phyloP scores from a whole-genome alignment of 2,329 filamentous ascomycete genomes.

The Fusarium acutatum region DNA sequence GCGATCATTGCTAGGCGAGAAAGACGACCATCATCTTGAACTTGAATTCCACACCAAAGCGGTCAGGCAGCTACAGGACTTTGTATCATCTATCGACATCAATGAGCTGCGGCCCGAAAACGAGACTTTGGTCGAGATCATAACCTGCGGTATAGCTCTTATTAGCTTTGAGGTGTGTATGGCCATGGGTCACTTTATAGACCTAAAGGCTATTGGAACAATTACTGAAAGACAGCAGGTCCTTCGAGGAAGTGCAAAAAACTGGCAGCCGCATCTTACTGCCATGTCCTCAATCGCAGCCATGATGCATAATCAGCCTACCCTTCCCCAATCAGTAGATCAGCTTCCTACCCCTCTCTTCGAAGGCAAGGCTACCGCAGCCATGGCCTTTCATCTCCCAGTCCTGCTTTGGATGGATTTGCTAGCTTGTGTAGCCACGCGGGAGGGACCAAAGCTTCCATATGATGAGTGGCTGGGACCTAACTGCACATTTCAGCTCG shows the following conservation, averaged over 20 bases:
- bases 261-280: neutral
- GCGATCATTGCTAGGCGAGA: neutral
- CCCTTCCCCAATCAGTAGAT: fast-evolving
- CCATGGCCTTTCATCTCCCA: neutral
- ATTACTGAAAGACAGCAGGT: neutral
- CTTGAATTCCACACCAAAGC: neutral
- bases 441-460: neutral
- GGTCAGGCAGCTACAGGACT: neutral
- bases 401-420: neutral
- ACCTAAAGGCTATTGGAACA: no score
- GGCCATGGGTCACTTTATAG: no score
- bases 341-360: neutral
- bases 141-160: fast-evolving
- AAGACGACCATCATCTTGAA: neutral
- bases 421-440: neutral
- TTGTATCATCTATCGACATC: neutral
- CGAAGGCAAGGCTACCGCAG: neutral
- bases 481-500: neutral
- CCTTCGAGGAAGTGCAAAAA: neutral
- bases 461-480: neutral
- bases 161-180: neutral
- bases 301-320: neutral
- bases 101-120: neutral
- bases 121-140: neutral
- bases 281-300: neutral